Evolutionary conservation across 371 early-diverging fungal species (phyloP), one percentile per base, ranked within the genome.

Genomic region (Mortierella sp.): DNA sequence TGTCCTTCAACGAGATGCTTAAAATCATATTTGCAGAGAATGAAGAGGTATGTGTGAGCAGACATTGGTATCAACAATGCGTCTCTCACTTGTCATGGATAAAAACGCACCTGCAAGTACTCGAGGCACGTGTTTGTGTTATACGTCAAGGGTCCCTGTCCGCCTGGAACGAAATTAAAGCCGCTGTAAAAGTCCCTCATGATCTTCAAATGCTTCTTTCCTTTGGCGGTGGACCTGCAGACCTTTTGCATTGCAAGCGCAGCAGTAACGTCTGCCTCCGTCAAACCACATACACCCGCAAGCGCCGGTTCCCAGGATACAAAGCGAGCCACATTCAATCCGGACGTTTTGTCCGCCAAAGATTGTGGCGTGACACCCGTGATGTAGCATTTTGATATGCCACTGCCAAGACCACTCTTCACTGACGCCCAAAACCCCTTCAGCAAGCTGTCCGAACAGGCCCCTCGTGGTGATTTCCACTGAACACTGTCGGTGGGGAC

Each of bases 121-220:
- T 87, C 76, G 48, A 87, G 80, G 73, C 83, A 82, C 71, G 78
- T 74, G 75, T 78, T 87, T 48, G 83, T 87, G 75, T 82, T 83
- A 57, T 76, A 83, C 50, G 63, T 70, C 77, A 58, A 80, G 38
- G 76, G 83, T 48, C 76, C 80, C 44, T 31, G 70, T 77, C 68
- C 80, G 28, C 72, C 73, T 44, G 75, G 83, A 77, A 71, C 80
- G 65, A 87, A 82, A 71, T 80, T 74, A 26, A 80, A 82, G 80
- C 80, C 80, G 58, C 73, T 75, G 74, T 72, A 87, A 74, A 78
- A 78, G 26, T 77, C 73, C 60, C 34, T 78, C 82, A 86, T 82
- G 77, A 80, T 86, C 45, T 77, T 73, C 77, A 86, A 86, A 71
- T 82, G 80, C 52, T 77, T 86, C 72, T 72, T 16, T 60, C 77